phyloP scores from a whole-genome alignment of 73 alveolate species.

The Paramecium pentaurelia region DNA sequence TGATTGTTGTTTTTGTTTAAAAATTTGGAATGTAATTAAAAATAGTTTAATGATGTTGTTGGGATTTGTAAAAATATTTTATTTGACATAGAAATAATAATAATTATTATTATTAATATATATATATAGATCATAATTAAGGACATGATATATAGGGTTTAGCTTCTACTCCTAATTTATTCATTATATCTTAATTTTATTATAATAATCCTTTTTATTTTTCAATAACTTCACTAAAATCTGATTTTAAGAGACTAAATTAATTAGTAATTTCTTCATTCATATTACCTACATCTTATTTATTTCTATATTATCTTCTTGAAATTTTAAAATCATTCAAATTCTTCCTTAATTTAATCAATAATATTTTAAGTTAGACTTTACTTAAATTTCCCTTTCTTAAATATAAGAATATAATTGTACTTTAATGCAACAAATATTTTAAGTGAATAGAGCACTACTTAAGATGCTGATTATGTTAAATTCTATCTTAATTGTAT shows the following conservation, averaged over 20 bases:
- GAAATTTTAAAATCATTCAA: background rate
- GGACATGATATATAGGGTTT: background rate
- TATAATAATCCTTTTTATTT: background rate
- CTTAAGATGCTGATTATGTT: background rate
- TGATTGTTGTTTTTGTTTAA: background rate
- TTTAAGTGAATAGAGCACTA: background rate
- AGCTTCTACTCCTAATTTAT: constrained; percentile 39
- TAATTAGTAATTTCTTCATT: constrained; percentile 35
- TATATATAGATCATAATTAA: background rate
- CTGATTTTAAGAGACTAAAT: constrained; percentile 5
- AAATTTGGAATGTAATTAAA: background rate
- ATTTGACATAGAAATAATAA: background rate
- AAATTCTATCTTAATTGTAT: background rate
- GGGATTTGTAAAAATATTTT: background rate
- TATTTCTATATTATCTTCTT: background rate
- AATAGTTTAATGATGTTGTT: background rate
- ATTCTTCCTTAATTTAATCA: background rate
- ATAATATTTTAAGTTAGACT: background rate
- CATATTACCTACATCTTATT: background rate
- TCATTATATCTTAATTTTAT: constrained; percentile 10
- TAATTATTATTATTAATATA: background rate
- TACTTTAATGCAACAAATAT: background rate
- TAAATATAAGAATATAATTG: background rate
- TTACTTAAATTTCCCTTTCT: background rate
- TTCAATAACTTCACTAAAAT: background rate